Evolutionary conservation across 495 filamentous ascomycete genomes (phyloP), one percentile per base, ranked within the genome.

Genomic region (Cladorrhinum samala): DNA sequence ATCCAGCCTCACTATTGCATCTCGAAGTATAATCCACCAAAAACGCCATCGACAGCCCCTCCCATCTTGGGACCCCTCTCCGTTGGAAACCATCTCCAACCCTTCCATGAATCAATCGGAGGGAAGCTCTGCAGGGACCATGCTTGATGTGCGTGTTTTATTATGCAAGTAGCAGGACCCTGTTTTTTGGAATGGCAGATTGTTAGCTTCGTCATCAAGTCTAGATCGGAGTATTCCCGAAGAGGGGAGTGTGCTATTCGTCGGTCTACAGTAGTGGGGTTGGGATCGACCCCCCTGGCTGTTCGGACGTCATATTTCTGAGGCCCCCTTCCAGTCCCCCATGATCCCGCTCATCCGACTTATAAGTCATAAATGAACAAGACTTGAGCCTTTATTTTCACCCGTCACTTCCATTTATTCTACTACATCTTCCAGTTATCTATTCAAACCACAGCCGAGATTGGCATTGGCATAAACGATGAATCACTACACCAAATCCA

Each of bases 271-370:
- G n/a, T 17, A 8, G 19, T 7, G 42, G 20, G 42, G 42, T 6
- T 20, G 20, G 42, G 39, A 41, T n/a, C n/a, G n/a, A n/a, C n/a
- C n/a, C 55, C 41, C 50, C 55, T 27, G 13, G 18, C 20, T 9
- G 33, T 50, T 36, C 54, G 61, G 64, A 65, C 67, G 67, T 71
- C 68, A 70, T 71, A 58, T 64, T 53, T 56, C 52, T 55, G 59
- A 63, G 59, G 60, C 60, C 51, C 11, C 17, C 41, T 19, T n/a
- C n/a, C n/a, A n/a, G n/a, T n/a, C n/a, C n/a, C n/a, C 41, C n/a
- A 19, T 43, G 16, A 43, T 16, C 24, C 50, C 52, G 46, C 44
- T 46, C 48, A 40, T 14, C 48, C 48, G 54, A 52, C 24, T 56
- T 57, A 60, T 58, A 63, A 55, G 54, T 33, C 37, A 23, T 54